Evolutionary conservation across 2,329 filamentous ascomycete species (phyloP).

Genomic region (Fusarium anthophilum): DNA sequence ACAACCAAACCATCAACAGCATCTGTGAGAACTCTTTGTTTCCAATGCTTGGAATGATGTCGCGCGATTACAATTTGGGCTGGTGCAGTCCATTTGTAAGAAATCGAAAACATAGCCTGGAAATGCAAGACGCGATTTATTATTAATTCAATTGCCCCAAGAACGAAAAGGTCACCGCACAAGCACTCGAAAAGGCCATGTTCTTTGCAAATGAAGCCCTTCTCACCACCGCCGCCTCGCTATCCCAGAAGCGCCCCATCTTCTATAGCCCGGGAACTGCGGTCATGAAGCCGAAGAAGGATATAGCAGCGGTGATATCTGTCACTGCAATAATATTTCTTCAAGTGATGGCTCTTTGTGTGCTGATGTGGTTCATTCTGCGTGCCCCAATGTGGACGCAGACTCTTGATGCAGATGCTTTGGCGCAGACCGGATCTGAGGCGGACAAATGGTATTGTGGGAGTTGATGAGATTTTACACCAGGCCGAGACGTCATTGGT

Average conservation of each 20-base stretch:
- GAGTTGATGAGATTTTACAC: not conserved
- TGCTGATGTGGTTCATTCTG: constrained; percentile 3
- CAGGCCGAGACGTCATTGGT: not conserved
- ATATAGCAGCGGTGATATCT: not conserved
- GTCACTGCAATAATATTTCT: constrained; percentile 5
- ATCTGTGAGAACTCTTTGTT: not conserved
- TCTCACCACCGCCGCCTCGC: not conserved
- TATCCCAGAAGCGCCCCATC: not conserved
- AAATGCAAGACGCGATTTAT: not conserved
- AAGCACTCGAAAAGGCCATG: constrained; percentile 17
- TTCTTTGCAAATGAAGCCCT: constrained; percentile 27
- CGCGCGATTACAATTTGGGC: accelerated
- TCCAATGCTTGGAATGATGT: not conserved
- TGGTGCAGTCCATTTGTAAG: not conserved
- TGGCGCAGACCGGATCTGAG: not conserved
- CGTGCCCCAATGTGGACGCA: constrained; percentile 15
- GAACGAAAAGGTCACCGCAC: not conserved
- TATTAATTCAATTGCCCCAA: not conserved
- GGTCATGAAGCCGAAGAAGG: constrained; percentile 8
- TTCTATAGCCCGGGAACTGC: not conserved
- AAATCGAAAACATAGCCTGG: not conserved
- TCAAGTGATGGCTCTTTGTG: not conserved
- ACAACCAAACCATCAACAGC: not conserved
- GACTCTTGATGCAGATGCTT: constrained; percentile 13
- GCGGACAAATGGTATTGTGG: not conserved